Evolutionary conservation across 495 filamentous ascomycete species (phyloP).

Genomic region (Filosporella fistucella): DNA sequence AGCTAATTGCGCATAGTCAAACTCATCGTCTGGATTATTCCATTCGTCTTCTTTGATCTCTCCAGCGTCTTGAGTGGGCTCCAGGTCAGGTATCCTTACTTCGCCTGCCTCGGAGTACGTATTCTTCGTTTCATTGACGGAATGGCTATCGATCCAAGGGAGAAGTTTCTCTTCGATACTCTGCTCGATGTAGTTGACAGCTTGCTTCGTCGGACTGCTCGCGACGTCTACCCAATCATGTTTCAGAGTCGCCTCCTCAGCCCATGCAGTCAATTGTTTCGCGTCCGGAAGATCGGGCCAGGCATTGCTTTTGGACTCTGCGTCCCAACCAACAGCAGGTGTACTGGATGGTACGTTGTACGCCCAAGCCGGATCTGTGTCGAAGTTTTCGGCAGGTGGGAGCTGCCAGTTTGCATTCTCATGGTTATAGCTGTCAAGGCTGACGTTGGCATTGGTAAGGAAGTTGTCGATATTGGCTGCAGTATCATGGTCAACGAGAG

Average conservation of each 20-base stretch:
- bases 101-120: neutral
- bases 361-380: conserved; percentile 12
- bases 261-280: conserved; percentile 1
- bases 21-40: neutral
- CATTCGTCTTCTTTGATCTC: neutral
- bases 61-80: neutral
- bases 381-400: conserved; percentile 7
- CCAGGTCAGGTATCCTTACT: neutral
- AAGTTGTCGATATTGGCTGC: conserved; percentile 13
- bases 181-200: conserved; percentile 4
- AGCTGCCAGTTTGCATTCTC: conserved; percentile 7
- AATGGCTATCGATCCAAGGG: conserved; percentile 11
- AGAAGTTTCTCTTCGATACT: conserved; percentile 7
- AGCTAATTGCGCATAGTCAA: conserved; percentile 6
- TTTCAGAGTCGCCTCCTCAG: conserved; percentile 2
- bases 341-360: conserved; percentile 11
- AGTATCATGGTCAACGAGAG: conserved; percentile 9
- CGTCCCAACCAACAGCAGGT: conserved; percentile 6
- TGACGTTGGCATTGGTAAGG: conserved; percentile 4
- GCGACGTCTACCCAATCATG: neutral
- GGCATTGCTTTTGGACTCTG: neutral
- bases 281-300: conserved; percentile 3
- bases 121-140: neutral
- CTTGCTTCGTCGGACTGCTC: neutral
- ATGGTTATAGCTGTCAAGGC: conserved; percentile 8